Percentiles rank a stretch among this genome's conserved stretches.
These are phyloP conservation scores for Heterobasidion annosum DNA, from an alignment of 1,284 basidiomycete species.

Conservation along the genomic window DNA sequence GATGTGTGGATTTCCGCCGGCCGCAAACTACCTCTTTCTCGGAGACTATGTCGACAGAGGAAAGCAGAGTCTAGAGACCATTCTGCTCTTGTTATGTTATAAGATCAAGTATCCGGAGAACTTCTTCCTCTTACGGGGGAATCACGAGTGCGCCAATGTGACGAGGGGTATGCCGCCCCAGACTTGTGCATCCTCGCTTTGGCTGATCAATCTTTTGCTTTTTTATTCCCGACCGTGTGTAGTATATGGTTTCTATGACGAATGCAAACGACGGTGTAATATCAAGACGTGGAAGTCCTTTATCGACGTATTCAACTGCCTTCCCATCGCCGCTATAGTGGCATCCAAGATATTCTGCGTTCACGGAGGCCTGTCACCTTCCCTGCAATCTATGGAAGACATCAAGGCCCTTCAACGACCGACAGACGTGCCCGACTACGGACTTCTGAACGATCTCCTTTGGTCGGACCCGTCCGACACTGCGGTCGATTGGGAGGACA, in stretches of 20 bases:
- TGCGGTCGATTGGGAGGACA: slow-evolving; percentile 98
- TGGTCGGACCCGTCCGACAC: slow-evolving; percentile 99
- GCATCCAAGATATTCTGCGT: slow-evolving; percentile 99
- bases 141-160: slow-evolving; percentile 99
- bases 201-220: slow-evolving; percentile 14
- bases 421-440: slow-evolving; percentile 99
- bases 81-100: slow-evolving; percentile 93
- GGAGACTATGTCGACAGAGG: slow-evolving; percentile 99
- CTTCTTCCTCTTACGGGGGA: slow-evolving; percentile 96
- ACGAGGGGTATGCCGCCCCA: slow-evolving; percentile 70
- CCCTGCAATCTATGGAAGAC: slow-evolving; percentile 96
- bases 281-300: slow-evolving; percentile 99
- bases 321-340: slow-evolving; percentile 97
- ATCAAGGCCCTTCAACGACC: slow-evolving; percentile 97
- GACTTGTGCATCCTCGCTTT: neutral
- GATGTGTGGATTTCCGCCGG: slow-evolving; percentile 98
- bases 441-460: slow-evolving; percentile 92
- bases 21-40: slow-evolving; percentile 96
- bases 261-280: slow-evolving; percentile 98
- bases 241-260: slow-evolving; percentile 99
- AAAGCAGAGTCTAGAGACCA: slow-evolving; percentile 98
- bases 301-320: slow-evolving; percentile 98
- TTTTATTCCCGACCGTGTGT: slow-evolving; percentile 6
- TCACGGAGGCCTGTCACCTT: slow-evolving; percentile 97
- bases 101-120: slow-evolving; percentile 99